Evolutionary conservation across 305 asterid genomes (phyloP).

Genomic region (Solanum aculeatissimum): DNA sequence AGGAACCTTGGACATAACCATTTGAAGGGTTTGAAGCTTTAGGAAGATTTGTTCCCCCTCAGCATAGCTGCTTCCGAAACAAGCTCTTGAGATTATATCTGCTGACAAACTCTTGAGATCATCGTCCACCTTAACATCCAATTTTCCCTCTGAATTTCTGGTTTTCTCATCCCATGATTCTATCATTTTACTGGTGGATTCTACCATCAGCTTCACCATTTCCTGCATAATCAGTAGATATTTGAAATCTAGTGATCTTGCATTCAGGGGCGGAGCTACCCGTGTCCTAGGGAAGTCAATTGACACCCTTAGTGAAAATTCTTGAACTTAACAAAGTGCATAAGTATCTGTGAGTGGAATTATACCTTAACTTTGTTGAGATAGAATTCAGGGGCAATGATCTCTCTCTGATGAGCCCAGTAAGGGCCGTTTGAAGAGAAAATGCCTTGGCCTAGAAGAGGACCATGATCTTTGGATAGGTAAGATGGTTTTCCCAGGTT

Average conservation of each 20-base stretch:
- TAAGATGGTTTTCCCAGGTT: conserved; percentile 62
- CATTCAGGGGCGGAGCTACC: neutral
- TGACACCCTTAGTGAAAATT: neutral
- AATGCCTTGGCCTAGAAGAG: conserved; percentile 69
- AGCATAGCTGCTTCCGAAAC: conserved; percentile 59
- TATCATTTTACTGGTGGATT: conserved; percentile 37
- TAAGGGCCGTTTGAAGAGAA: conserved; percentile 57
- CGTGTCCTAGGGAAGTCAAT: neutral
- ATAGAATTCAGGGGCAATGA: conserved; percentile 66
- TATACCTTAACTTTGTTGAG: conserved; percentile 60
- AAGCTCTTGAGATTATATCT: conserved; percentile 60
- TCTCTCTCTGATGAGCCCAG: conserved; percentile 66
- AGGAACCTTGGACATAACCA: conserved; percentile 35
- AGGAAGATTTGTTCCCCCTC: conserved; percentile 44
- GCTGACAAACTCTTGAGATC: conserved; percentile 62
- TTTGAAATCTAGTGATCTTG: neutral
- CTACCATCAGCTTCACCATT: conserved; percentile 43
- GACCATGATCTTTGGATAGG: conserved; percentile 53
- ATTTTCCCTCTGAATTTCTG: conserved; percentile 12
- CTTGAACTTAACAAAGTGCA: neutral
- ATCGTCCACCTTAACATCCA: conserved; percentile 34
- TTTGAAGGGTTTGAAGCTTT: conserved; percentile 42
- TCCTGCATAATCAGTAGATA: conserved; percentile 15
- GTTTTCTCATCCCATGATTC: conserved; percentile 40
- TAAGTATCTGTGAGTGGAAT: neutral